phyloP scores from a whole-genome alignment of 306 rosid genomes.

The Inga laurina region DNA sequence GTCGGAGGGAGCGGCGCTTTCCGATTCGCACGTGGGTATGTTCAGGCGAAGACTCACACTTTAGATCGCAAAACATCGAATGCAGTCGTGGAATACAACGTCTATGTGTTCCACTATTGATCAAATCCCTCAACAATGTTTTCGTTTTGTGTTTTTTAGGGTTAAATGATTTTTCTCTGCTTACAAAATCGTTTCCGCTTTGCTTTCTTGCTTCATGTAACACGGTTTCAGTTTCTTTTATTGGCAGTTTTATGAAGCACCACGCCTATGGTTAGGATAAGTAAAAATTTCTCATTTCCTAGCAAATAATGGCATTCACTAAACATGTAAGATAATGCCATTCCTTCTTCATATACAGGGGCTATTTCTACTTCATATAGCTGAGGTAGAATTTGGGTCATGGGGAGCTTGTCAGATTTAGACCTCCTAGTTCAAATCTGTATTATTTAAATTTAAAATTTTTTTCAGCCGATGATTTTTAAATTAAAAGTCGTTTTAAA shows the following conservation, averaged over 20 bases:
- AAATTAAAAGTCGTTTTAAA: no score
- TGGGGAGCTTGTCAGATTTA: no score
- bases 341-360: neutral
- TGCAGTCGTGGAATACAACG: constrained; percentile 55
- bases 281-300: neutral
- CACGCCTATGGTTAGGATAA: neutral
- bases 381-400: no score
- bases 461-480: no score
- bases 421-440: no score
- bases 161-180: neutral
- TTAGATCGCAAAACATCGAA: constrained; percentile 15
- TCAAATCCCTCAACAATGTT: neutral
- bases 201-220: neutral
- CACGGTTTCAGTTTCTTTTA: neutral
- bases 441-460: no score
- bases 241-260: neutral
- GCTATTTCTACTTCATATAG: neutral
- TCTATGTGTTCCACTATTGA: constrained; percentile 57
- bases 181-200: neutral
- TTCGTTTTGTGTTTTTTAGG: neutral
- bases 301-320: neutral
- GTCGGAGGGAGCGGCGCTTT: constrained; percentile 53
- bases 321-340: neutral
- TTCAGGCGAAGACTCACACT: constrained; percentile 44
- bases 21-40: constrained; percentile 66